Evolutionary conservation across 1,284 basidiomycete species (phyloP).

Genomic region (Ceratobasidium sp.): DNA sequence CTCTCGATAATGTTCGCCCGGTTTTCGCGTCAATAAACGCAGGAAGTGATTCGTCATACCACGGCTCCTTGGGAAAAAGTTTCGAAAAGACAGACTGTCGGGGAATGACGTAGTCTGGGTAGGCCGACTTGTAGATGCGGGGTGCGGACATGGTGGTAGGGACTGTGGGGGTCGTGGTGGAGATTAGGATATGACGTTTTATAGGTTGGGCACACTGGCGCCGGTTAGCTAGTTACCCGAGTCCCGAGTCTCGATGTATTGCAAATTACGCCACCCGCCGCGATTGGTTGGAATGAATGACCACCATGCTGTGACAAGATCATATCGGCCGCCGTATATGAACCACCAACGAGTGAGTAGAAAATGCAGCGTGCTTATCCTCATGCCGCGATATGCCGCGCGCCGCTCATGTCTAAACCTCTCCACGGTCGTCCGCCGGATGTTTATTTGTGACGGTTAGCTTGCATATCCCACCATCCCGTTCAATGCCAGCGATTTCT

Average conservation of each 20-base stretch:
- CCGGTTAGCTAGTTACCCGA: background rate
- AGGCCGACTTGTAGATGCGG: slow-evolving; percentile 51
- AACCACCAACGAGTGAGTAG: no score
- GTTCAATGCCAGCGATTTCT: no score
- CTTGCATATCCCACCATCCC: no score
- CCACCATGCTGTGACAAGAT: no score
- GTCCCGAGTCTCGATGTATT: background rate
- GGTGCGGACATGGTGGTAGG: slow-evolving; percentile 18
- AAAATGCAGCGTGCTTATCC: no score
- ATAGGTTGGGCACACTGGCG: background rate
- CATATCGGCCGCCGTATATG: no score
- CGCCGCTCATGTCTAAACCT: no score
- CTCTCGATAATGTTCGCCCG: slow-evolving; percentile 66
- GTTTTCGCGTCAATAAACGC: slow-evolving; percentile 76
- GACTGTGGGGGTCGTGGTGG: background rate
- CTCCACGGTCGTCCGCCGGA: no score
- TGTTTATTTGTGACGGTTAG: no score
- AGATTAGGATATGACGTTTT: background rate
- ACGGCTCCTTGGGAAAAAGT: slow-evolving; percentile 54
- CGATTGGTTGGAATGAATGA: background rate
- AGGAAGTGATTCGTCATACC: slow-evolving; percentile 57
- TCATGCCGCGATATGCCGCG: no score
- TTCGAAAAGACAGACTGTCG: slow-evolving; percentile 64
- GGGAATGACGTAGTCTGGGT: slow-evolving; percentile 51
- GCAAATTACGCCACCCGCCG: background rate